phyloP scores from a whole-genome alignment of 2,329 filamentous ascomycete genomes.

The Cladorrhinum sp. region DNA sequence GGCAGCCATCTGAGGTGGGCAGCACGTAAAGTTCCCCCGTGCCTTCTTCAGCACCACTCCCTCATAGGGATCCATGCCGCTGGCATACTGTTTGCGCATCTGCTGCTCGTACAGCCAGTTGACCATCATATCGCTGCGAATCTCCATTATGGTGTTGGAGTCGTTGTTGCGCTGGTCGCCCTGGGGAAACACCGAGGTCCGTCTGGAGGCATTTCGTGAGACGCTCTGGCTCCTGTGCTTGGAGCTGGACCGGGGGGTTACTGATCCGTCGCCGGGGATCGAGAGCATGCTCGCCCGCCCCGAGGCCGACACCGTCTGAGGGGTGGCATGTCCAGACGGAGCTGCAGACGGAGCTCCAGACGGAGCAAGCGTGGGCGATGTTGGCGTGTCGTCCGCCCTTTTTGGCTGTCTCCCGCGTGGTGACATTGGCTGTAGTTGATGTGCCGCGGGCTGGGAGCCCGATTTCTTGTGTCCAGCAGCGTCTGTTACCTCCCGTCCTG shows the following conservation, averaged over 20 bases:
- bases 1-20: constrained; percentile 37
- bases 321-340: constrained; percentile 7
- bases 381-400: background rate
- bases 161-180: constrained; percentile 42
- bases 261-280: constrained; percentile 14
- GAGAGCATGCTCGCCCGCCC: constrained; percentile 18
- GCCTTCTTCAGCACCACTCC: constrained; percentile 41
- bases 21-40: constrained; percentile 39
- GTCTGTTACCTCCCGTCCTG: constrained; percentile 5
- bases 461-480: background rate
- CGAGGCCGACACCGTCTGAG: background rate
- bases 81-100: constrained; percentile 46
- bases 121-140: constrained; percentile 61
- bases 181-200: constrained; percentile 35
- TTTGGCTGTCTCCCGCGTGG: constrained; percentile 1
- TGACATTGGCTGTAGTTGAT: constrained; percentile 18
- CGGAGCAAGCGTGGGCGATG: constrained; percentile 4
- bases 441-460: constrained; percentile 15
- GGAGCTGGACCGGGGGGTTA: constrained; percentile 9
- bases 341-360: too few species aligned
- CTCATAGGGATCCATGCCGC: constrained; percentile 37
- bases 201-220: constrained; percentile 21
- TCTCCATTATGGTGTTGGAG: constrained; percentile 45
- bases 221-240: constrained; percentile 11
- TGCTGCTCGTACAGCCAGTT: constrained; percentile 63